Conservation (phyloP, 306 rosid species). For the Dalbergia cultrata region DNA sequence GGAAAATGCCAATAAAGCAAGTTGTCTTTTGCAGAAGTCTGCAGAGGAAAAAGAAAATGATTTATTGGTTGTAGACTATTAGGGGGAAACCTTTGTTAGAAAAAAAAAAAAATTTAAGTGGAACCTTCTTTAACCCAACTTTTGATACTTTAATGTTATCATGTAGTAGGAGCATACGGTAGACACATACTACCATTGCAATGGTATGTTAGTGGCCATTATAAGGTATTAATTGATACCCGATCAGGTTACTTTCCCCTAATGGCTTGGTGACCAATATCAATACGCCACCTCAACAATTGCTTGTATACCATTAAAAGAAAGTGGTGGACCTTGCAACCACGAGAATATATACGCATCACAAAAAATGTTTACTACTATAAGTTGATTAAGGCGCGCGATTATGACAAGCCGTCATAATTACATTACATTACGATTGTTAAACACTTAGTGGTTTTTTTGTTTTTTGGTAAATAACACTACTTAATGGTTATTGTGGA, state of each 20-base stretch:
- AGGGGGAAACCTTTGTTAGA: slow-evolving; percentile 16
- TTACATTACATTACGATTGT: not conserved
- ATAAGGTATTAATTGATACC: not conserved
- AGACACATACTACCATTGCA: slow-evolving; percentile 23
- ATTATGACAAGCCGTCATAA: not conserved
- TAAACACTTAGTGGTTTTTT: too few species aligned
- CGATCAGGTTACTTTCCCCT: slow-evolving; percentile 50
- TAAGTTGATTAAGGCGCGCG: not conserved
- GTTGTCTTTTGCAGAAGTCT: slow-evolving; percentile 45
- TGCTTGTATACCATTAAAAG: slow-evolving; percentile 40
- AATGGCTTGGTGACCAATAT: slow-evolving; percentile 49
- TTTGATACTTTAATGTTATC: slow-evolving; percentile 23
- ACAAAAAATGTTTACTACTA: not conserved
- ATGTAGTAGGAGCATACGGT: not conserved
- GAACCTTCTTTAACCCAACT: slow-evolving; percentile 34
- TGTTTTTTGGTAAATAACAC: too few species aligned
- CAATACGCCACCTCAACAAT: slow-evolving; percentile 35
- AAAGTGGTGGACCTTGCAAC: slow-evolving; percentile 43
- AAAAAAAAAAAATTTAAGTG: slow-evolving; percentile 39
- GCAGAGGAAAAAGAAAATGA: not conserved
- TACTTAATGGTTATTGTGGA: not conserved
- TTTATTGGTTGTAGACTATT: slow-evolving; percentile 9
- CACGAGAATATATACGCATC: not conserved
- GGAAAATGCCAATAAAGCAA: slow-evolving; percentile 35
- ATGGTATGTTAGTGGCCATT: slow-evolving; percentile 37